Evolutionary conservation across 768 basidiomycete species (phyloP).

Genomic region (Rhodotorula graminis): DNA sequence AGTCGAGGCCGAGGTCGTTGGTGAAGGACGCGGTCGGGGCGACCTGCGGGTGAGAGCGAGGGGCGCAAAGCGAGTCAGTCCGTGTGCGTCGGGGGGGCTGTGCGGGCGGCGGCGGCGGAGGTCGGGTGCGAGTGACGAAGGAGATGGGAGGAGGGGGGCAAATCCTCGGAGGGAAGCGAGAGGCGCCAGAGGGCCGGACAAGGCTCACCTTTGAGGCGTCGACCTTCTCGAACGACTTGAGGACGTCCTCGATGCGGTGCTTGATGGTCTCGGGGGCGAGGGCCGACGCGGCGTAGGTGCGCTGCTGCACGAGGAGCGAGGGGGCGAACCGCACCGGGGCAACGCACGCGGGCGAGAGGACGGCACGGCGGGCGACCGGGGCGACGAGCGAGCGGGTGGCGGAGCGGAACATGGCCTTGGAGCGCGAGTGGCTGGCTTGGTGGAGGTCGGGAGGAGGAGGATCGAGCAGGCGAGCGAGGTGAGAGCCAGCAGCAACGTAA

Average conservation of each 20-base stretch:
- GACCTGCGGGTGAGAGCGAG: constrained; percentile 54
- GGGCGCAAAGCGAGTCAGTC: too few relatives aligned
- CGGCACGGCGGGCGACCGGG: constrained; percentile 16
- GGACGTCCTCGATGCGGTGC: constrained; percentile 69
- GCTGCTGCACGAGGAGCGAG: constrained; percentile 19
- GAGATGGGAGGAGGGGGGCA: background rate
- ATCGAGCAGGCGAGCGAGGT: too few relatives aligned
- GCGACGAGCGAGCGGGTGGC: constrained; percentile 28
- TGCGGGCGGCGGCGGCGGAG: too few relatives aligned
- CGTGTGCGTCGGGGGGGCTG: background rate
- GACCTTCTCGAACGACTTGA: constrained; percentile 87
- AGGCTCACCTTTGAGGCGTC: constrained; percentile 61
- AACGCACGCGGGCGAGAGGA: background rate
- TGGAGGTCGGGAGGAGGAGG: background rate
- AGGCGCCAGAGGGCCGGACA: background rate
- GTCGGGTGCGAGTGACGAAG: constrained; percentile 1
- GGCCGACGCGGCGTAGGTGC: constrained; percentile 36
- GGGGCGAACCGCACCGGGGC: constrained; percentile 8
- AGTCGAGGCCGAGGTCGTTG: constrained; percentile 85
- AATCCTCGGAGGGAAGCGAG: background rate
- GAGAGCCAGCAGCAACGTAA: background rate
- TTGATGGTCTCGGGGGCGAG: constrained; percentile 66
- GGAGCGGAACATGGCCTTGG: constrained; percentile 31
- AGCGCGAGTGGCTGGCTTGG: too few relatives aligned
- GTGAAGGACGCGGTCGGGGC: constrained; percentile 62